Evolutionary conservation across 805 yeast species (phyloP).

Genomic region (Wickerhamiella australiensis): DNA sequence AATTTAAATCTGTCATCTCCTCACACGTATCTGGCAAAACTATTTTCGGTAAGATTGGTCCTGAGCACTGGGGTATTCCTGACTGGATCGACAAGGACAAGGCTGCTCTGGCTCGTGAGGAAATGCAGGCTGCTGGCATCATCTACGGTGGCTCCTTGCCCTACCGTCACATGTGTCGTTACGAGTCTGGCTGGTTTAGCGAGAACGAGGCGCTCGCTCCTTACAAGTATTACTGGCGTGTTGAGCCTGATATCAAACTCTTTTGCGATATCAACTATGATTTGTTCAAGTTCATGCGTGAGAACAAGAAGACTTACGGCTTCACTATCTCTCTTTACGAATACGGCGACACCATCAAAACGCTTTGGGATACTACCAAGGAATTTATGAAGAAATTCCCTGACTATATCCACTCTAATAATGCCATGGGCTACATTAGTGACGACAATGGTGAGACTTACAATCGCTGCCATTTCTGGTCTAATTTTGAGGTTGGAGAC

Average conservation of each 20-base stretch:
- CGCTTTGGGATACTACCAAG: conserved; percentile 65
- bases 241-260: conserved; percentile 69
- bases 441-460: conserved; percentile 58
- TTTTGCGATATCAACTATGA: conserved; percentile 72
- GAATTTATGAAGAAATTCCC: conserved; percentile 51
- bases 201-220: conserved; percentile 51
- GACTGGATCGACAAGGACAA: conserved; percentile 59
- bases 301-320: conserved; percentile 58
- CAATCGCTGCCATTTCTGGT: conserved; percentile 83
- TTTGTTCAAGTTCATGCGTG: conserved; percentile 68
- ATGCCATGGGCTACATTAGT: conserved; percentile 58
- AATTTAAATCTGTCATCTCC: conserved; percentile 46
- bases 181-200: conserved; percentile 74
- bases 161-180: conserved; percentile 86
- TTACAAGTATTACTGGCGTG: conserved; percentile 87
- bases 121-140: conserved; percentile 41
- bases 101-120: conserved; percentile 51
- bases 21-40: conserved; percentile 52
- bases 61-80: conserved; percentile 82
- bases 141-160: conserved; percentile 66
- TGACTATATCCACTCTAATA: conserved; percentile 44
- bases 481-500: conserved; percentile 67
- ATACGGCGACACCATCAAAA: conserved; percentile 54
- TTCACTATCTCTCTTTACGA: conserved; percentile 67
- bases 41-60: conserved; percentile 59